Evolutionary conservation across 495 filamentous ascomycete genomes (phyloP).

Genomic region (Parathielavia appendiculata): DNA sequence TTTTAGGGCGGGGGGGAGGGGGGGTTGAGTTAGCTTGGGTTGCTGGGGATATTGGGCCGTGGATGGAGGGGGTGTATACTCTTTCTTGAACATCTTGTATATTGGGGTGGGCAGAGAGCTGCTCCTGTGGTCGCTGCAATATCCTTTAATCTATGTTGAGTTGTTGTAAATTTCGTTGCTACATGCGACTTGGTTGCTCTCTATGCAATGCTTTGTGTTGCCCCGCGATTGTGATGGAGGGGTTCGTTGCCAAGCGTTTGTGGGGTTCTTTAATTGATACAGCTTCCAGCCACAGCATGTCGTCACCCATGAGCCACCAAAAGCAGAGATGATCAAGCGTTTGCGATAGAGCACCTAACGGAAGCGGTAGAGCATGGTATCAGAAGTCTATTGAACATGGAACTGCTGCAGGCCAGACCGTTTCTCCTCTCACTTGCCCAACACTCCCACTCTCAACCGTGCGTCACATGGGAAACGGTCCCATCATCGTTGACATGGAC

Average conservation of each 20-base stretch:
- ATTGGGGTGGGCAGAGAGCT: slow-evolving; percentile 8
- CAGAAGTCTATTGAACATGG: neutral
- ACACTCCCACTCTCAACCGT: slow-evolving; percentile 40
- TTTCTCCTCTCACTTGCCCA: too few relatives aligned
- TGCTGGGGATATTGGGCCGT: neutral
- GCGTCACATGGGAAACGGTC: slow-evolving; percentile 64
- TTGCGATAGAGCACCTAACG: neutral
- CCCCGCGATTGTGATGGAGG: slow-evolving; percentile 25
- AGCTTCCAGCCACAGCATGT: neutral
- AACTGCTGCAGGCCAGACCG: neutral
- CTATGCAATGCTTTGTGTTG: slow-evolving; percentile 6
- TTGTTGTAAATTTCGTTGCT: neutral
- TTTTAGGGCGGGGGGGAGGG: slow-evolving; percentile 4
- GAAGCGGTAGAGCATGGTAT: neutral
- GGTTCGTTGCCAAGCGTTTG: slow-evolving; percentile 14
- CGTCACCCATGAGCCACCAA: neutral
- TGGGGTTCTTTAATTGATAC: slow-evolving; percentile 1
- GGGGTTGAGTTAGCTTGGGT: neutral
- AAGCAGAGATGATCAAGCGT: neutral
- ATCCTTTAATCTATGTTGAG: neutral
- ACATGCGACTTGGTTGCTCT: neutral
- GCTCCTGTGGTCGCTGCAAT: slow-evolving; percentile 5
- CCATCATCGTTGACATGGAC: slow-evolving; percentile 67
- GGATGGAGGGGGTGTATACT: slow-evolving; percentile 46
- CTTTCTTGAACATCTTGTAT: slow-evolving; percentile 82